A percentile compares a stretch with the other conserved stretches of the same genome.
These are phyloP conservation scores for Botrytis fragariae DNA, from an alignment of 2,329 filamentous ascomycete genomes.

Conservation along the genomic window DNA sequence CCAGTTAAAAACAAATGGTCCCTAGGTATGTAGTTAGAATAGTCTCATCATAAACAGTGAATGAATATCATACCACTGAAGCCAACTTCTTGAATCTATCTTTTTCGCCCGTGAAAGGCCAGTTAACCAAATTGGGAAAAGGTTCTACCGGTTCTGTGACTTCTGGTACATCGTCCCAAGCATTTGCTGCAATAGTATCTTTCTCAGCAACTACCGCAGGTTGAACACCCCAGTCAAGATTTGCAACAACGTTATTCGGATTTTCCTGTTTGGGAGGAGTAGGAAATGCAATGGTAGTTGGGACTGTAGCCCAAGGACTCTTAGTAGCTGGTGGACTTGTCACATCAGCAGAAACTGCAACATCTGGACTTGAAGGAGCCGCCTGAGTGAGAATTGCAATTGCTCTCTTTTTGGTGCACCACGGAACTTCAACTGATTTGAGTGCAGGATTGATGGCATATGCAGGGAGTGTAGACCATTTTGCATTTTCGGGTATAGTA, in stretches of 20 bases:
- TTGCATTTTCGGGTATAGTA: conserved; percentile 8
- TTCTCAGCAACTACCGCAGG: background rate
- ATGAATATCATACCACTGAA: conserved; percentile 3
- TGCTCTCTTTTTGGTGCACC: background rate
- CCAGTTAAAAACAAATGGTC: background rate
- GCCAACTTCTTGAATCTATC: conserved; percentile 10
- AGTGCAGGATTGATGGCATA: background rate
- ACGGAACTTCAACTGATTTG: background rate
- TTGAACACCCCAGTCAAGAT: background rate
- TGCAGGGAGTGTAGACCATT: background rate
- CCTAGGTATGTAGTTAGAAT: background rate
- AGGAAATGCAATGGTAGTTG: background rate
- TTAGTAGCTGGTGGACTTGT: background rate
- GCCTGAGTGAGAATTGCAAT: background rate
- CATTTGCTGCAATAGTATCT: background rate
- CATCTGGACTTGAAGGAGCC: background rate
- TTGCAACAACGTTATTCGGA: background rate
- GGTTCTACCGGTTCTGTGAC: background rate
- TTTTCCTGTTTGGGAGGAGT: background rate
- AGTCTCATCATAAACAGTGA: background rate
- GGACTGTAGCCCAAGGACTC: background rate
- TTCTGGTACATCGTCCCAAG: background rate
- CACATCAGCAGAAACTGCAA: background rate
- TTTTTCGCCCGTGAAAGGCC: background rate
- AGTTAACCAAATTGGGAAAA: background rate